phyloP scores from a whole-genome alignment of 176 grass and related monocot species.

The Avena atlantica region DNA sequence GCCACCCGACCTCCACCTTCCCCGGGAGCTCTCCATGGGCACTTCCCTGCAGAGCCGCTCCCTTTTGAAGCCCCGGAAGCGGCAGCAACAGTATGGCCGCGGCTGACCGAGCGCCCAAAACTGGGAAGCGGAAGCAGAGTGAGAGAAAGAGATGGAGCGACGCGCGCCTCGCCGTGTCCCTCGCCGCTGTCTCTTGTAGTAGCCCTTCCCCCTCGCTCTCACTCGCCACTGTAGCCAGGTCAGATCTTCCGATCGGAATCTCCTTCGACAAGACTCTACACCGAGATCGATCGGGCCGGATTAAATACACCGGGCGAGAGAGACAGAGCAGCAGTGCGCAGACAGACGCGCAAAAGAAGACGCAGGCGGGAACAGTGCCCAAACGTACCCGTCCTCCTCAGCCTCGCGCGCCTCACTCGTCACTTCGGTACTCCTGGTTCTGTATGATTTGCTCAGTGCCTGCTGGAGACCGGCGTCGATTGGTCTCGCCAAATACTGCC shows the following conservation, averaged over 20 bases:
- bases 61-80: constrained; percentile 9
- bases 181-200: not conserved
- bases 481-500: constrained; percentile 22
- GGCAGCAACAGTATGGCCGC: constrained; percentile 30
- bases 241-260: constrained; percentile 44
- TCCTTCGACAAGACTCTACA: constrained; percentile 29
- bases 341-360: constrained; percentile 4
- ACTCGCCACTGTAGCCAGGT: constrained; percentile 33
- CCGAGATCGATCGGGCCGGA: not conserved
- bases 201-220: not conserved
- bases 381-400: not conserved
- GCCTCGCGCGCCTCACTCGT: constrained; percentile 36
- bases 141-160: not conserved
- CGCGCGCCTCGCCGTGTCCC: not conserved
- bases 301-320: not conserved
- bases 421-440: constrained; percentile 33
- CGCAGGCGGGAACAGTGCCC: not conserved
- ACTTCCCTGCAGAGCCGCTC: not conserved
- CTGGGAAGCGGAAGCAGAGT: constrained; percentile 27
- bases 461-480: constrained; percentile 18
- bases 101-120: constrained; percentile 32
- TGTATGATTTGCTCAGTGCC: constrained; percentile 29
- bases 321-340: not conserved
- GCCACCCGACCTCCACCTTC: constrained; percentile 29
- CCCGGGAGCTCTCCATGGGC: constrained; percentile 49